Conservation (phyloP, 306 rosid genomes). For the Datisca glomerata region DNA sequence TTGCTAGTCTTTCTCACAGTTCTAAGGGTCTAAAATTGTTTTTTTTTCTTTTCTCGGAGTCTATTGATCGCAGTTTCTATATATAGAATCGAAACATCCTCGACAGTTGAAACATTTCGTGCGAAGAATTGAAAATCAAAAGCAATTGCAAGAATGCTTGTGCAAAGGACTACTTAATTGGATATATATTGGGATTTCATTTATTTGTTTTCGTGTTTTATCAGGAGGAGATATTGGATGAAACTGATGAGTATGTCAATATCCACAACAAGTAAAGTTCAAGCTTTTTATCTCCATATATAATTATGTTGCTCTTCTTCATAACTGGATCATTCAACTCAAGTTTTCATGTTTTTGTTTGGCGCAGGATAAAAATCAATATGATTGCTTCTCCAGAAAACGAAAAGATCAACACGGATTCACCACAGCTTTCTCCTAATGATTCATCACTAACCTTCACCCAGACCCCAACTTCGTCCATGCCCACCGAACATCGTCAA, state of each 20-base stretch:
- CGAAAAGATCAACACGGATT: conserved; percentile 14
- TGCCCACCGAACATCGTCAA: not conserved
- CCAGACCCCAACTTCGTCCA: not conserved
- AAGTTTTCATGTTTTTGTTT: too few species aligned
- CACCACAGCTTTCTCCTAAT: conserved; percentile 23
- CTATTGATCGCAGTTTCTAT: too few species aligned
- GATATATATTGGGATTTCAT: conserved; percentile 2
- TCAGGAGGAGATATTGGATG: conserved; percentile 98
- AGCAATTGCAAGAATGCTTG: too few species aligned
- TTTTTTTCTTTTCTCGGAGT: too few species aligned
- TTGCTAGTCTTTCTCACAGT: too few species aligned
- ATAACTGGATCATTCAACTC: too few species aligned
- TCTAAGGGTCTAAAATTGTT: too few species aligned
- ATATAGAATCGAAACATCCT: too few species aligned
- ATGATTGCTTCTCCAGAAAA: conserved; percentile 71
- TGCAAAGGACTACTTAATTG: too few species aligned
- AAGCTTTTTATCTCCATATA: not conserved
- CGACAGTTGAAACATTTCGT: too few species aligned
- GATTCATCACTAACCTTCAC: conserved; percentile 7
- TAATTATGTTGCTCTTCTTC: not conserved
- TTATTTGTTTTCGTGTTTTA: conserved; percentile 17
- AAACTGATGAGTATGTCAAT: conserved; percentile 95
- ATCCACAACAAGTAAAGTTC: conserved; percentile 81
- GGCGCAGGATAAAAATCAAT: conserved; percentile 81
- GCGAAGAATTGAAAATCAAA: too few species aligned